phyloP scores from a whole-genome alignment of 495 filamentous ascomycete genomes.

The Penicillium cataractarum region DNA sequence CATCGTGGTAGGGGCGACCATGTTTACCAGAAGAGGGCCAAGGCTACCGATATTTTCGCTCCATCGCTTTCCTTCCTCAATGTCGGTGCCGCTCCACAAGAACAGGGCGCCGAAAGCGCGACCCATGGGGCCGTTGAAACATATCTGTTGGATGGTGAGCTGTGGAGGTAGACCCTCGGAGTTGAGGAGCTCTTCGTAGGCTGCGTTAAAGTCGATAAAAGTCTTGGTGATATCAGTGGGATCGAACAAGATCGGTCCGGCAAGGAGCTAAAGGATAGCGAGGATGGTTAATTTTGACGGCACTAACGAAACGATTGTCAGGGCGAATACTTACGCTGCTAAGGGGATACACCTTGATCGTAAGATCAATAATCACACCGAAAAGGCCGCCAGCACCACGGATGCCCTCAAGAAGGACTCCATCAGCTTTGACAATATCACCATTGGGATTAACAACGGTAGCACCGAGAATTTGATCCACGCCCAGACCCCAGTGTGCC shows the following conservation, averaged over 20 bases:
- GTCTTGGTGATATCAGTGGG: not conserved
- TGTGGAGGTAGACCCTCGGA: not conserved
- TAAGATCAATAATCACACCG: not conserved
- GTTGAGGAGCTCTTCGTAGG: not conserved
- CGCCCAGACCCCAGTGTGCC: not conserved
- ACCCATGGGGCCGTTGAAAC: not conserved
- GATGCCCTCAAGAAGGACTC: not conserved
- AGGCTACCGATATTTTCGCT: not conserved
- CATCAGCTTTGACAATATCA: not conserved
- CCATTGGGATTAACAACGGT: not conserved
- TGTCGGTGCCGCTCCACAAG: not conserved
- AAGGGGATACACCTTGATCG: not conserved
- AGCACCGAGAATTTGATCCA: not conserved
- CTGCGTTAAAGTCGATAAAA: not conserved
- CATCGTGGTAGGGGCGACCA: not conserved
- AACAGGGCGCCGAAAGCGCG: not conserved
- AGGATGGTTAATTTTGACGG: not conserved
- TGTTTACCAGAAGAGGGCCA: not conserved
- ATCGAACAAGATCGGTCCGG: not conserved
- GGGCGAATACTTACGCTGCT: not conserved
- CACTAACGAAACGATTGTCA: not conserved
- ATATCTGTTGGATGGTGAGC: not conserved
- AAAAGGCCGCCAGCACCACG: not conserved
- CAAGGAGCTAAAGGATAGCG: not conserved
- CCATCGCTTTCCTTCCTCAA: conserved; percentile 1